These are phyloP conservation scores for Leccinum subtestaceum DNA, from an alignment of 768 basidiomycete genomes.

Conservation along the genomic window DNA sequence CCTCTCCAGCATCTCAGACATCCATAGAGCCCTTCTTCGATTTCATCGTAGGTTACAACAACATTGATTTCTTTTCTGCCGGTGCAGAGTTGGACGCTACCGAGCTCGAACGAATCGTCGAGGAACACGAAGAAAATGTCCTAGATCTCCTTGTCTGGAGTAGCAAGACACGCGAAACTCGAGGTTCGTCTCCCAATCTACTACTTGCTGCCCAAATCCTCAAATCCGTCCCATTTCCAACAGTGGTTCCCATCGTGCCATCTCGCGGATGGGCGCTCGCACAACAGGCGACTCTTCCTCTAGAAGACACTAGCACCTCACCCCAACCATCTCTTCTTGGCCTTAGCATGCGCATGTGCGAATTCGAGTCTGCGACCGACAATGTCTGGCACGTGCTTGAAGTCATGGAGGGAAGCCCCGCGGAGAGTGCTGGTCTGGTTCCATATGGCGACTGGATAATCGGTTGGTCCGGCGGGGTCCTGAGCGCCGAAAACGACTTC, in stretches of 20 bases:
- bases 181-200: slow-evolving; percentile 47
- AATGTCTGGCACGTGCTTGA: slow-evolving; percentile 99
- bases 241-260: slow-evolving; percentile 83
- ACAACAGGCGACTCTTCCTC: slow-evolving; percentile 37
- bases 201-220: not conserved
- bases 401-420: slow-evolving; percentile 93
- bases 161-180: slow-evolving; percentile 67
- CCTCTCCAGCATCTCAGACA: slow-evolving; percentile 87
- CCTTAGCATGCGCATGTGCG: slow-evolving; percentile 89
- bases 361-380: slow-evolving; percentile 83
- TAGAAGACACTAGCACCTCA: slow-evolving; percentile 39
- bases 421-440: slow-evolving; percentile 93
- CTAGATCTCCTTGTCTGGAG: slow-evolving; percentile 81
- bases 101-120: slow-evolving; percentile 77
- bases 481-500: slow-evolving; percentile 91
- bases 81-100: slow-evolving; percentile 61
- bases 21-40: slow-evolving; percentile 90
- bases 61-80: slow-evolving; percentile 54
- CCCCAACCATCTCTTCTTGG: slow-evolving; percentile 89
- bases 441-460: slow-evolving; percentile 79
- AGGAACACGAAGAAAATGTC: slow-evolving; percentile 68
- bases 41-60: slow-evolving; percentile 85
- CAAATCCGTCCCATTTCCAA: not conserved
- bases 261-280: slow-evolving; percentile 77
- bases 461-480: slow-evolving; percentile 93